Percentiles rank a stretch among this genome's conserved stretches.
These are phyloP conservation scores for Isatis tinctoria DNA, from an alignment of 345 rosid species.

Conservation along the genomic window DNA sequence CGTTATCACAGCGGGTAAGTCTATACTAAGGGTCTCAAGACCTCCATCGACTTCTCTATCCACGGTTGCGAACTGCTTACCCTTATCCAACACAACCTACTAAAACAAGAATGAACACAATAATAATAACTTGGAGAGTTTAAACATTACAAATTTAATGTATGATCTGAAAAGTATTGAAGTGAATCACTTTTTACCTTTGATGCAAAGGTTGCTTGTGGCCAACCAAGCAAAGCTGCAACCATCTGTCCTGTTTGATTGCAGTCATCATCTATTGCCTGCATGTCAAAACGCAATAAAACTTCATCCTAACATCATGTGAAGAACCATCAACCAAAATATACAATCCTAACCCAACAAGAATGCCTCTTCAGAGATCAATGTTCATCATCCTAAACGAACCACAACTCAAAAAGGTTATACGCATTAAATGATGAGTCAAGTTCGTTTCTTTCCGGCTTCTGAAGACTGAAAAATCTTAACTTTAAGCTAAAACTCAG, in stretches of 20 bases:
- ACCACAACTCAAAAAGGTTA: background rate
- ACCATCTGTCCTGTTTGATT: constrained; percentile 98
- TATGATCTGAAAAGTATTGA: background rate
- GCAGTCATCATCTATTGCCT: constrained; percentile 99
- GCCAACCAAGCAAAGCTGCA: constrained; percentile 92
- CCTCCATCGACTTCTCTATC: constrained; percentile 98
- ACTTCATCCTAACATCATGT: no score
- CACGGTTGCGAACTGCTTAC: constrained; percentile 60
- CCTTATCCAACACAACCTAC: constrained; percentile 82
- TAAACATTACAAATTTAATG: background rate
- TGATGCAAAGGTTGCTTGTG: constrained; percentile 95
- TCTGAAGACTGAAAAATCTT: background rate
- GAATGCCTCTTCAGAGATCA: background rate
- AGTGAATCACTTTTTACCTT: constrained; percentile 47
- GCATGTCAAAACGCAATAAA: no score
- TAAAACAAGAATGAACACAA: constrained; percentile 26
- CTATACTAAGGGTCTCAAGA: constrained; percentile 70
- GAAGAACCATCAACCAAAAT: no score
- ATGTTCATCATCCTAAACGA: background rate
- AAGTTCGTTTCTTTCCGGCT: background rate
- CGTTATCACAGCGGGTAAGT: constrained; percentile 89
- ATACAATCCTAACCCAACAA: no score
- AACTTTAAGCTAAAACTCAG: background rate
- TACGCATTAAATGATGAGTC: background rate
- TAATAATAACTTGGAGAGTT: background rate